Evolutionary conservation across 1,284 basidiomycete species (phyloP), one percentile per base, ranked within the genome.

Genomic region (Tylopilus sp.): DNA sequence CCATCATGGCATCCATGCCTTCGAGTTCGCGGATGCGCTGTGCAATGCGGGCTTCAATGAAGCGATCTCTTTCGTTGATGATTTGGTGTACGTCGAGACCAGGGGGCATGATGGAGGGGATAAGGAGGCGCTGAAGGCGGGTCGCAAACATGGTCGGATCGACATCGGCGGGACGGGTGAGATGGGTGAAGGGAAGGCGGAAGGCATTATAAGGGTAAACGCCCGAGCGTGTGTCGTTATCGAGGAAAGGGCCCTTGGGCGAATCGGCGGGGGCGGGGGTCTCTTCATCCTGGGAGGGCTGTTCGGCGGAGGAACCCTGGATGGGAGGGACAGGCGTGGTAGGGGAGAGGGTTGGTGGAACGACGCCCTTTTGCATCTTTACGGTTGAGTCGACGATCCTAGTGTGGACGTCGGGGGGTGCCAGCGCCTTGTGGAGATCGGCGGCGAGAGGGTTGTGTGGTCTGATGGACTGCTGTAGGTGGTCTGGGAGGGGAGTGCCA

Each of bases 191-290:
- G 1, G 95, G 95, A 62, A 94, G 83, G 24, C 79, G 77, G 68
- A 86, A 96, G n/a, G 94, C 86, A 68, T 97, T 98, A 77, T 95
- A 97, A 0, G 95, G 95, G 64, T 96, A 95, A 52, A 97, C 85
- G 45, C 83, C 78, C 3, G 91, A 93, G 54, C 80, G 77, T 41
- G 81, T 73, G 64, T 95, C 84, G 65, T 92, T 86, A 58, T 94
- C 91, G 39, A 91, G 75, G 64, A 83, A 84, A 2, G 81, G 78
- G 0, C 80, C 83, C 57, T 83, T 83, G 24, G 85, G 81, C 51
- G 83, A 65, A 56, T 85, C 80, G 11, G 56, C 65, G 11, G 74
- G 41, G 4, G 70, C 66, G 3, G 65, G 53, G 1, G 48, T 7
- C 18, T 79, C 76, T 57, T 81, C 79, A 8, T 73, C 66, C 56